These are phyloP conservation scores for Cornus florida DNA, from an alignment of 148 eudicot genomes.

Conservation along the genomic window DNA sequence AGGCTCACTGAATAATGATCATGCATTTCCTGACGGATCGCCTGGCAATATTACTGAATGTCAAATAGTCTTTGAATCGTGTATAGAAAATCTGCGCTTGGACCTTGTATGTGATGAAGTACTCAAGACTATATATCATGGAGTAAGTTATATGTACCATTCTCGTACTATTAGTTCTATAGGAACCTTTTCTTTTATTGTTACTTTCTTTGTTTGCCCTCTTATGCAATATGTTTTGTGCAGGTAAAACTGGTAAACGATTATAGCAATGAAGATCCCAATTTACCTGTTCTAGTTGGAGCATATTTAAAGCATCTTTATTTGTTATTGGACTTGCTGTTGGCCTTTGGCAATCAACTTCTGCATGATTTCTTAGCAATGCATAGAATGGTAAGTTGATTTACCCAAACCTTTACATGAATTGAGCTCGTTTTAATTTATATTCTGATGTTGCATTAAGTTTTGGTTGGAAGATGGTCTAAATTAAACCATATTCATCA, in stretches of 20 bases:
- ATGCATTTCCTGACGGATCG: conserved; percentile 31
- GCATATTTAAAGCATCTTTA: conserved; percentile 44
- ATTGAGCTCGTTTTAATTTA: neutral
- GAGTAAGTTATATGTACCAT: conserved; percentile 50
- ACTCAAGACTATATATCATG: conserved; percentile 38
- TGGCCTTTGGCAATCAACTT: conserved; percentile 60
- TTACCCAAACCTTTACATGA: neutral
- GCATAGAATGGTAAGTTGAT: conserved; percentile 61
- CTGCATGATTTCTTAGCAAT: conserved; percentile 67
- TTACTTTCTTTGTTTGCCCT: conserved; percentile 1
- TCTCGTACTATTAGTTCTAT: neutral
- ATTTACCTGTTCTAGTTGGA: conserved; percentile 28
- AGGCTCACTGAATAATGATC: conserved; percentile 30
- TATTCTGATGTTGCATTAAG: neutral
- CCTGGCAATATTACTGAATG: conserved; percentile 54
- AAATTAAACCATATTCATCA: neutral
- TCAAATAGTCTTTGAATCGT: conserved; percentile 53
- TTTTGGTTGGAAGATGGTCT: neutral
- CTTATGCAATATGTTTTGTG: conserved; percentile 16
- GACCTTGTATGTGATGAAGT: conserved; percentile 49
- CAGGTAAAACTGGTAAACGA: conserved; percentile 60
- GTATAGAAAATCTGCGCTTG: conserved; percentile 49
- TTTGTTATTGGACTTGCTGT: conserved; percentile 42
- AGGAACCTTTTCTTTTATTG: neutral
- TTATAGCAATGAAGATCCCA: conserved; percentile 16